Base-by-base conservation (phyloP, 2,329 filamentous ascomycete species). In the Aspergillus sp. region DNA sequence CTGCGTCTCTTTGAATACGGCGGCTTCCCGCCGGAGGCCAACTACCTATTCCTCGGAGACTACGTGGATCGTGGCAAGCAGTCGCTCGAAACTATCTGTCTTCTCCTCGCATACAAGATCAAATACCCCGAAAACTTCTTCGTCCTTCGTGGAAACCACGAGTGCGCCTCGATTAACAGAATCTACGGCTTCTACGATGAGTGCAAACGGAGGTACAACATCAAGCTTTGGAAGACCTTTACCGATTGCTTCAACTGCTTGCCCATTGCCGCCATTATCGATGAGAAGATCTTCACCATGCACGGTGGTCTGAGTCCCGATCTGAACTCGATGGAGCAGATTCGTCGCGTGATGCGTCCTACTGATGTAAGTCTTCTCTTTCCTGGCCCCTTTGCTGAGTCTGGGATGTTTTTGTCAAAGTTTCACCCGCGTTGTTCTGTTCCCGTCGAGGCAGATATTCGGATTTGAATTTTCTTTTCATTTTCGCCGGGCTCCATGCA, bases 121-220 rank as follows among this genome's bases (percentile, higher is more conserved):
- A 97, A 97, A 77, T 97, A 95, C 69, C 93, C 93, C 42, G 93
- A 98, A 75, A 98, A 98, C 77, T 97, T 98, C 76, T 98, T 98
- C 78, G 86, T 98, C 57, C 82, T 98, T 49, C 88, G 93, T 58
- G 93, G 93, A 54, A 98, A 98, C 78, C 93, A 98, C 78, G 93
- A 98, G 73, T 97, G 93, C 74, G 93, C 93, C 49, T 94, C 88
- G 45, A 94, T 98, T 78, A 98, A 94, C 77, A 88, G 93, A 66
- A 94, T 97, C 72, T 98, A 98, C 70, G 93, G 93, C 50, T 98
- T 98, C 77, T 98, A 98, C 77, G 93, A 98, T 66, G 91, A 98
- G 73, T 98, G 91, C 83, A 98, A 98, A 79, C 85, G 93, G 66
- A 81, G 91, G 60, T 97, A 94, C 77, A 98, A 97, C 74, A 95